Evolutionary conservation across 2,329 filamentous ascomycete genomes (phyloP).

Genomic region (Pestalotiopsis sp.): DNA sequence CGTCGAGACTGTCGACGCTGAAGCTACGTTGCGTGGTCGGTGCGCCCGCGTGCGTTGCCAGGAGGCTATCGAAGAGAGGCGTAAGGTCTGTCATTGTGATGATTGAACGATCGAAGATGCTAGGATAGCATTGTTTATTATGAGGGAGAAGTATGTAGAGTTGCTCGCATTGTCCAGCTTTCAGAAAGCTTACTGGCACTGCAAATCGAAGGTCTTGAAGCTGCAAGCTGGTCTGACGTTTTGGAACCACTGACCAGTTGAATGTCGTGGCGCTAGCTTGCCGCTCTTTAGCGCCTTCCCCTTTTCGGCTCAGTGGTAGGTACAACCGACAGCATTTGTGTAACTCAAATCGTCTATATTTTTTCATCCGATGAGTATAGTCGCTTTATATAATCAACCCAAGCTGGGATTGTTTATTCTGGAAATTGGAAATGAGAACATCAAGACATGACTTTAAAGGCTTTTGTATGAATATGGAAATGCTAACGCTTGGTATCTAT

Average conservation of each 20-base stretch:
- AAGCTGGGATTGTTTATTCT: no score
- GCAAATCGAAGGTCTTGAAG: not conserved
- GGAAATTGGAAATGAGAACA: no score
- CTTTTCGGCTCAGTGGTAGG: not conserved
- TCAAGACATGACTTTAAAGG: no score
- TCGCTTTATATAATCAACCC: no score
- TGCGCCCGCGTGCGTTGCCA: conserved; percentile 60
- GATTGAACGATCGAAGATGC: not conserved
- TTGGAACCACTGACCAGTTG: not conserved
- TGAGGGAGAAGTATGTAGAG: not conserved
- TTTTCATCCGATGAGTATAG: no score
- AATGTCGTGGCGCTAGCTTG: not conserved
- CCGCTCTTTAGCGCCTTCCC: not conserved
- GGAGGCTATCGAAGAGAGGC: conserved; percentile 67
- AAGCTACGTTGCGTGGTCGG: conserved; percentile 43
- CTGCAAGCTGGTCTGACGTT: conserved; percentile 7
- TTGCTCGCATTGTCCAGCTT: not conserved
- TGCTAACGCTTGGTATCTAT: not conserved
- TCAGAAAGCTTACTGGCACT: not conserved
- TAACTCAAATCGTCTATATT: not conserved
- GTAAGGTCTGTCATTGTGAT: conserved; percentile 64
- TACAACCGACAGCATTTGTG: not conserved
- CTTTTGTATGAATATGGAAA: no score
- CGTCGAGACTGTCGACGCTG: conserved; percentile 65
- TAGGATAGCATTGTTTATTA: not conserved